A percentile compares a stretch with the other conserved stretches of the same genome.
These are phyloP conservation scores for Aspergillus sp. DNA, from an alignment of 2,329 filamentous ascomycete species.

Conservation along the genomic window DNA sequence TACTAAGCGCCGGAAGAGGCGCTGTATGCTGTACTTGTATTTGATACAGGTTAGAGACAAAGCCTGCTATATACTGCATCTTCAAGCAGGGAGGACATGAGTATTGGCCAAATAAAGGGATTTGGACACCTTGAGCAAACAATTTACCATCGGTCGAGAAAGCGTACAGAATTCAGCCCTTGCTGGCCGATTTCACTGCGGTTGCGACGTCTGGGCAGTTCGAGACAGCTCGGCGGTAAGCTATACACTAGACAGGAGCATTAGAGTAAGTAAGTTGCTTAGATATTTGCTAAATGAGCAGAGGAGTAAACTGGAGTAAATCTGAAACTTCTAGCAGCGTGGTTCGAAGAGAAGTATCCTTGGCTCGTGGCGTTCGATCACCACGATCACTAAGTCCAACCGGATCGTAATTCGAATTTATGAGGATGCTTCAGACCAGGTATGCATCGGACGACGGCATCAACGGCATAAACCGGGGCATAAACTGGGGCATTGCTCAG, in stretches of 20 bases:
- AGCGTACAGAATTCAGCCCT: not conserved
- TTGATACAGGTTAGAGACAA: too few relatives aligned
- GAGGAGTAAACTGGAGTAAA: not conserved
- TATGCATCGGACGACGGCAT: not conserved
- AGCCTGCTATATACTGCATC: too few relatives aligned
- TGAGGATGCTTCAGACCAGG: not conserved
- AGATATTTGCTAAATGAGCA: not conserved
- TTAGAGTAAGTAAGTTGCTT: not conserved
- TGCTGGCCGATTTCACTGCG: not conserved
- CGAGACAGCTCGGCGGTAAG: not conserved
- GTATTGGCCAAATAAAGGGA: too few relatives aligned
- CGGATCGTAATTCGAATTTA: not conserved
- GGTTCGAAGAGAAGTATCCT: too few relatives aligned
- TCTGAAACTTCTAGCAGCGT: too few relatives aligned
- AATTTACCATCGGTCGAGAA: too few relatives aligned
- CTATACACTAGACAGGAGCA: not conserved
- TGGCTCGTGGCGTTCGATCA: too few relatives aligned
- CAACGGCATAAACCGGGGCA: not conserved
- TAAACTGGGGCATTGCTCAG: conserved; percentile 4
- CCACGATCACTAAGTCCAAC: too few relatives aligned
- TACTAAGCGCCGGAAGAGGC: too few relatives aligned
- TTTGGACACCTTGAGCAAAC: too few relatives aligned
- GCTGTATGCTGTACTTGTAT: too few relatives aligned
- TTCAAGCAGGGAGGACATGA: too few relatives aligned
- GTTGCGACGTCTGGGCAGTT: not conserved